phyloP scores from a whole-genome alignment of 1,139 yeast genomes.

The Blastobotrys petasosporus region DNA sequence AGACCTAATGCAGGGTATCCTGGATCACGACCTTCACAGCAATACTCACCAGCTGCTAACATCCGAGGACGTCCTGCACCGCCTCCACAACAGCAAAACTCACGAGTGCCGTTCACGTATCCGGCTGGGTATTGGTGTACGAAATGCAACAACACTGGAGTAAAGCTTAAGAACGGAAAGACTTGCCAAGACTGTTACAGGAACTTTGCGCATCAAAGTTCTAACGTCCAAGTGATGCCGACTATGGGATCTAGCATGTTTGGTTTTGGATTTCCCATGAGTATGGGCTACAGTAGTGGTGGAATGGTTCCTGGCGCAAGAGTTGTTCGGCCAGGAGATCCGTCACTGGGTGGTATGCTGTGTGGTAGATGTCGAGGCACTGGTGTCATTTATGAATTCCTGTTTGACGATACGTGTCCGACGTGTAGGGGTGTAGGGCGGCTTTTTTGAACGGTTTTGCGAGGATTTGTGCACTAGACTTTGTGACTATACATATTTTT shows the following conservation, averaged over 20 bases:
- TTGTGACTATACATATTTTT: neutral
- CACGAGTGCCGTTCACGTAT: conserved; percentile 52
- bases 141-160: conserved; percentile 74
- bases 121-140: conserved; percentile 58
- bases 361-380: conserved; percentile 77
- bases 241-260: neutral
- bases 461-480: no score
- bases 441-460: conserved; percentile 17
- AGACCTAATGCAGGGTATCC: neutral
- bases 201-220: conserved; percentile 43
- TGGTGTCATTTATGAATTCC: conserved; percentile 44
- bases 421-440: conserved; percentile 68
- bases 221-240: conserved; percentile 13
- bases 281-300: conserved; percentile 27
- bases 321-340: conserved; percentile 69
- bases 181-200: conserved; percentile 72
- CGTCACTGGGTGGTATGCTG: conserved; percentile 68
- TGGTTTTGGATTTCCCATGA: conserved; percentile 9
- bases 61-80: conserved; percentile 5
- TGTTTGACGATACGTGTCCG: conserved; percentile 26
- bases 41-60: neutral
- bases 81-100: neutral
- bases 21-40: neutral
- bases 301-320: conserved; percentile 27
- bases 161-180: conserved; percentile 55